These are phyloP conservation scores for Sporothrix schenckii DNA, from an alignment of 2,329 filamentous ascomycete species.

Conservation along the genomic window DNA sequence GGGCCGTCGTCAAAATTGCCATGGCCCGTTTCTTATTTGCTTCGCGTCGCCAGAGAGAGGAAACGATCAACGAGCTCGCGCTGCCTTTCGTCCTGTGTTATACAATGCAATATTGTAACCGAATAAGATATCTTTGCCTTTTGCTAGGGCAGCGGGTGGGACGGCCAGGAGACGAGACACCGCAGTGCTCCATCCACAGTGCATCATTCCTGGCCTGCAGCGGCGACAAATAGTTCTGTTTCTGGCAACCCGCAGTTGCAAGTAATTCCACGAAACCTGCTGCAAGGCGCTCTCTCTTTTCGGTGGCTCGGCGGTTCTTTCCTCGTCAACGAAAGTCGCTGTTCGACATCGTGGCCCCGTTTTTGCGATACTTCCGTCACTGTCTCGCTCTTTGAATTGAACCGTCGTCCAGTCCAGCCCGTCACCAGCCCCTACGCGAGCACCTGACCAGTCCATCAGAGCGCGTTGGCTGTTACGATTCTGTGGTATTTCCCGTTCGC, in stretches of 20 bases:
- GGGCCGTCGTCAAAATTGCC: no score
- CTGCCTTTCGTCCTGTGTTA: slow-evolving; percentile 18
- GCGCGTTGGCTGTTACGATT: not conserved
- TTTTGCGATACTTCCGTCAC: not conserved
- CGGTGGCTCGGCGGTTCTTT: not conserved
- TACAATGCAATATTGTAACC: slow-evolving; percentile 26
- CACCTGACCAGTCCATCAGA: no score
- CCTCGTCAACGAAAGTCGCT: not conserved
- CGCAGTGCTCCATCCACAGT: slow-evolving; percentile 3
- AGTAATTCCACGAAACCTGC: no score
- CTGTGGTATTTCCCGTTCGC: slow-evolving; percentile 10
- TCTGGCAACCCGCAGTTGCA: slow-evolving; percentile 20
- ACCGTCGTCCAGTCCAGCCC: not conserved
- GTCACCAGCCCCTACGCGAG: no score
- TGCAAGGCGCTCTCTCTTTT: not conserved
- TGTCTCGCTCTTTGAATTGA: slow-evolving; percentile 10
- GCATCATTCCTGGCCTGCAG: not conserved
- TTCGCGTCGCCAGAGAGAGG: no score
- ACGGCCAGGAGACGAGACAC: not conserved
- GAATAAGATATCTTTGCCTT: not conserved
- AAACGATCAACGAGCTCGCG: not conserved
- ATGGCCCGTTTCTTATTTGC: no score
- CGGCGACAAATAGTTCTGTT: slow-evolving; percentile 30
- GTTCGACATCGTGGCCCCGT: not conserved
- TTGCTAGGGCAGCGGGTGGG: no score